Evolutionary conservation across 2,329 filamentous ascomycete genomes (phyloP).

Genomic region (Colletotrichum sp.): DNA sequence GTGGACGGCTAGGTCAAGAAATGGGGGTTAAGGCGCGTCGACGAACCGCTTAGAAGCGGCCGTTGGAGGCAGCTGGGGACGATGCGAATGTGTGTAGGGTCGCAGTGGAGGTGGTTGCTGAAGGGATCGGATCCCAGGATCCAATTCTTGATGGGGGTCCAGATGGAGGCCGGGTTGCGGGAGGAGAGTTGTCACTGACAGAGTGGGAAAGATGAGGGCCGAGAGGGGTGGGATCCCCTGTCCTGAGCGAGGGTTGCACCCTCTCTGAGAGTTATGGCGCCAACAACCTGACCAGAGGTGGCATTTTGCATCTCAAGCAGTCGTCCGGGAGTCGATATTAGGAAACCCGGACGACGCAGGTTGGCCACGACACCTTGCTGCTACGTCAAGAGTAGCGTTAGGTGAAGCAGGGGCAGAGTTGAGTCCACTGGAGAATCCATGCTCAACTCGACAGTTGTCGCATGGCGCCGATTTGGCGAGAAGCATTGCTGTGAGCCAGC

Average conservation of each 20-base stretch:
- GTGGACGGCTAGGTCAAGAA: neutral
- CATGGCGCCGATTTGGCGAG: neutral
- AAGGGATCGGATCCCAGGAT: slow-evolving; percentile 17
- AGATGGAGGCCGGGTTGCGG: slow-evolving; percentile 4
- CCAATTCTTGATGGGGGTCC: neutral
- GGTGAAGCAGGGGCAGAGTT: neutral
- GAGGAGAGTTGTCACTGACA: neutral
- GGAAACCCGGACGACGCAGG: slow-evolving; percentile 3
- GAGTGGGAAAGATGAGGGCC: neutral
- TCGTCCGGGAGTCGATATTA: slow-evolving; percentile 7
- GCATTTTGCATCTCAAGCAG: neutral
- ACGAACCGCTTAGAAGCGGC: neutral
- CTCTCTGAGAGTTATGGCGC: slow-evolving; percentile 1
- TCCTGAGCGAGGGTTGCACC: neutral
- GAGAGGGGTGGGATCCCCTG: neutral
- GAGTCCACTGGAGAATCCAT: slow-evolving; percentile 9
- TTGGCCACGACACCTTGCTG: slow-evolving; percentile 3
- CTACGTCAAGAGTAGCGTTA: neutral
- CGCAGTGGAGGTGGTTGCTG: slow-evolving; percentile 12
- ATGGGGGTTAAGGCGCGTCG: neutral
- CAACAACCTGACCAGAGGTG: neutral
- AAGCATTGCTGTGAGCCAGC: neutral
- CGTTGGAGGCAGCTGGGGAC: neutral
- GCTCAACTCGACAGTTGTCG: neutral
- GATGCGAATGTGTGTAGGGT: neutral